Conservation (phyloP, 2,329 filamentous ascomycete species). For the Penicillium italicum region DNA sequence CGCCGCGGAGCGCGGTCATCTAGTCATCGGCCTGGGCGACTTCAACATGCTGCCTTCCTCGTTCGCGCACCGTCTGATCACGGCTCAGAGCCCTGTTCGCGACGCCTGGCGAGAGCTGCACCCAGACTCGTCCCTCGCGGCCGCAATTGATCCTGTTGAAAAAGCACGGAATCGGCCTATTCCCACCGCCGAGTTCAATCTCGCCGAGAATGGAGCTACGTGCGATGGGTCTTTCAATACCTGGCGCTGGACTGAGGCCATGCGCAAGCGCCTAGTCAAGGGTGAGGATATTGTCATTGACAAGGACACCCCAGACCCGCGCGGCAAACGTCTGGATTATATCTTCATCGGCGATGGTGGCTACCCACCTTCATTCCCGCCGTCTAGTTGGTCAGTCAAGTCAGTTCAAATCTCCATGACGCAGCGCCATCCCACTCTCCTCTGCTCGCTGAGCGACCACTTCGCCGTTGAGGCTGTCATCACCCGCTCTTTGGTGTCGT, state of each 20-base stretch:
- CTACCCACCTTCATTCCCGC: constrained; percentile 29
- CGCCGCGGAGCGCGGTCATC: constrained; percentile 73
- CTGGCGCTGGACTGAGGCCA: constrained; percentile 78
- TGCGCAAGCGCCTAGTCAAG: constrained; percentile 64
- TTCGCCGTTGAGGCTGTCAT: constrained; percentile 86
- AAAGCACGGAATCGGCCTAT: constrained; percentile 61
- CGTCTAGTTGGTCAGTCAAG: constrained; percentile 64
- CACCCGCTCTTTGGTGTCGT: constrained; percentile 35
- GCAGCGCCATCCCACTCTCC: constrained; percentile 72
- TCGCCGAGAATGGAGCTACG: constrained; percentile 77
- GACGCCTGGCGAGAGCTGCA: constrained; percentile 84
- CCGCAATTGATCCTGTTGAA: constrained; percentile 65
- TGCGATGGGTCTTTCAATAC: constrained; percentile 86
- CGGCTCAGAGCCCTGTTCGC: constrained; percentile 68
- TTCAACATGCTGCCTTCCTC: constrained; percentile 95
- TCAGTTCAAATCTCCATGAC: constrained; percentile 73
- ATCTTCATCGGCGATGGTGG: constrained; percentile 70
- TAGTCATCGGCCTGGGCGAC: constrained; percentile 84
- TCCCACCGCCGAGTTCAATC: constrained; percentile 74
- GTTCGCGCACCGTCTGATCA: constrained; percentile 78
- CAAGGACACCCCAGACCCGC: constrained; percentile 64
- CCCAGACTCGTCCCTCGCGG: constrained; percentile 77
- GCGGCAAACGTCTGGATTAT: constrained; percentile 88
- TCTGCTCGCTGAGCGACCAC: constrained; percentile 89
- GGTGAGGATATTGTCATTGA: constrained; percentile 63